Conservation (phyloP, 306 rosid genomes). For the Gleditsia sinensis region DNA sequence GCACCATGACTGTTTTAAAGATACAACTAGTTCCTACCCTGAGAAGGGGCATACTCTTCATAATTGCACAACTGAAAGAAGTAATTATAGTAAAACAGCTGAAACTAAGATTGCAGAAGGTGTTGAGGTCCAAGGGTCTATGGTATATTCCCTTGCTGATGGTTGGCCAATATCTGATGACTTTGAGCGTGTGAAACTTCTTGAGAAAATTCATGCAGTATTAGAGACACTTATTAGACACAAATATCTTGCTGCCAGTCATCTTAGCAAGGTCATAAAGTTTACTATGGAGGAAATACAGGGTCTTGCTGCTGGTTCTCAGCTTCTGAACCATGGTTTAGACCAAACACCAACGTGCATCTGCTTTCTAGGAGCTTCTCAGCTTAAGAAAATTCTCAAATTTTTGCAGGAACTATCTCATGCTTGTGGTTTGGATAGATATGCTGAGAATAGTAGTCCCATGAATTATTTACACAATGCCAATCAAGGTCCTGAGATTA, state of each 20-base stretch:
- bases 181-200: conserved; percentile 73
- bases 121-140: conserved; percentile 45
- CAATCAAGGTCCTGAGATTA: conserved; percentile 54
- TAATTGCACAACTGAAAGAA: conserved; percentile 38
- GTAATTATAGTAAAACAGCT: conserved; percentile 41
- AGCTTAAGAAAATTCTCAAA: conserved; percentile 80
- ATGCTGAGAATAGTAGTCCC: conserved; percentile 60
- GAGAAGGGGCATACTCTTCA: conserved; percentile 49
- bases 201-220: conserved; percentile 71
- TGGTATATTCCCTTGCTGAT: conserved; percentile 46
- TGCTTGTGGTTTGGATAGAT: conserved; percentile 77
- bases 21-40: conserved; percentile 53
- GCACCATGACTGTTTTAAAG: conserved; percentile 56
- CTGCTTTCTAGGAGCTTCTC: conserved; percentile 85
- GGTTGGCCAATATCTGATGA: conserved; percentile 88
- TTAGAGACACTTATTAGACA: conserved; percentile 78
- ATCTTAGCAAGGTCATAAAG: conserved; percentile 82
- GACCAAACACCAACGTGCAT: conserved; percentile 83
- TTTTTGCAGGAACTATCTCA: conserved; percentile 85
- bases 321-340: conserved; percentile 71
- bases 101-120: conserved; percentile 46
- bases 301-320: conserved; percentile 70
- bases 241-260: conserved; percentile 82
- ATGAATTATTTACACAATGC: conserved; percentile 49
- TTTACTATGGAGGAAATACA: conserved; percentile 79